Conservation (phyloP, 495 filamentous ascomycete species). For the Evansstolkia leycettana region DNA sequence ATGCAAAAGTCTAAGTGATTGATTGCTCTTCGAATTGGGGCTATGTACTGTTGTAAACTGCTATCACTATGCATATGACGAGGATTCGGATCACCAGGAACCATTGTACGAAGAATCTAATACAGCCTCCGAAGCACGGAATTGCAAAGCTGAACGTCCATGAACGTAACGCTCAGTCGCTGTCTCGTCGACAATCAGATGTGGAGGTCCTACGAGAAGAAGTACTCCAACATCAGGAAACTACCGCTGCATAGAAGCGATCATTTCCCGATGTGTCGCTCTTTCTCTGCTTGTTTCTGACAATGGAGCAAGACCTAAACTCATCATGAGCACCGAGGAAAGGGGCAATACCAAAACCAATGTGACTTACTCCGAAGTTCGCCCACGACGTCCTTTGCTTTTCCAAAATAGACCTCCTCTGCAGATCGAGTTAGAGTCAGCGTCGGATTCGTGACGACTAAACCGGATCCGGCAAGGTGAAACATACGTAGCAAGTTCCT, state of each 20-base stretch:
- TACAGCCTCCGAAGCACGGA: neutral
- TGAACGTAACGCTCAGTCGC: no score
- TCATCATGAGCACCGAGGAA: constrained; percentile 1
- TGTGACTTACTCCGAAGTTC: constrained; percentile 68
- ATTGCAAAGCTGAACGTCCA: neutral
- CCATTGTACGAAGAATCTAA: constrained; percentile 3
- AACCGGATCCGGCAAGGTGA: no score
- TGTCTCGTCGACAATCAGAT: no score
- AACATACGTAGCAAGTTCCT: constrained; percentile 76
- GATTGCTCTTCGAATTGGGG: no score
- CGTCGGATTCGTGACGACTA: neutral
- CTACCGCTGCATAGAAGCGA: constrained; percentile 39
- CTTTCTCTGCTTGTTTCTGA: constrained; percentile 78
- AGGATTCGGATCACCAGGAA: constrained; percentile 11
- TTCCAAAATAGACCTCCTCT: constrained; percentile 99
- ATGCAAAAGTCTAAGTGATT: no score
- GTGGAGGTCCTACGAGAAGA: neutral
- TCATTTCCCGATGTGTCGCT: constrained; percentile 84
- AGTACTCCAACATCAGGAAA: neutral
- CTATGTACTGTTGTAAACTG: constrained; percentile 1
- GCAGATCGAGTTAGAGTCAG: constrained; percentile 1
- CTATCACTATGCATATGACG: neutral
- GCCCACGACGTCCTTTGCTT: constrained; percentile 98
- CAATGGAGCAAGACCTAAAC: constrained; percentile 58
- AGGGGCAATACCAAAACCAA: neutral